A percentile compares a stretch with the other conserved stretches of the same genome.
These are phyloP conservation scores for Coniochaeta prunicola DNA, from an alignment of 2,329 filamentous ascomycete species.

Conservation along the genomic window DNA sequence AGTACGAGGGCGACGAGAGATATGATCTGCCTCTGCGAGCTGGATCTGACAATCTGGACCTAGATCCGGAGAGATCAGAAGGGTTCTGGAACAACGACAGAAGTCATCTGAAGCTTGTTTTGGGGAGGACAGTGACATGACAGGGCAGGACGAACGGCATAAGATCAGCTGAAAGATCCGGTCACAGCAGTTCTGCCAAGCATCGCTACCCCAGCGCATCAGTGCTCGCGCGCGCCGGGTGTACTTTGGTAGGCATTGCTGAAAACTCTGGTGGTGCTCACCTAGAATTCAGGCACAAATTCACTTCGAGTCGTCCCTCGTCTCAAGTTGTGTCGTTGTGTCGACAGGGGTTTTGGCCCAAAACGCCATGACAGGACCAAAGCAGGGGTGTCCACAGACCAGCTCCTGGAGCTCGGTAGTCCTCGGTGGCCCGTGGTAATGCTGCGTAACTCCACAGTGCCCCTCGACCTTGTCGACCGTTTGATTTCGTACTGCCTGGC, in stretches of 20 bases:
- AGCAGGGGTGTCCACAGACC: conserved; percentile 13
- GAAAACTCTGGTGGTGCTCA: conserved; percentile 11
- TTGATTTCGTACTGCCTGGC: not conserved
- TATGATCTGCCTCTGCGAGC: conserved; percentile 9
- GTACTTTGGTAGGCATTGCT: not conserved
- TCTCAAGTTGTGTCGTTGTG: conserved; percentile 31
- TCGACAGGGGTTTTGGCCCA: conserved; percentile 23
- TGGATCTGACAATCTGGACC: conserved; percentile 15
- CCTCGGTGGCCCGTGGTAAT: conserved; percentile 2
- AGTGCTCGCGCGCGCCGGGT: not conserved
- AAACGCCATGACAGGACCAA: conserved; percentile 21
- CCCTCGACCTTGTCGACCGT: not conserved
- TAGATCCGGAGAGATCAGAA: conserved; percentile 12
- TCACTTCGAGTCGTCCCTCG: conserved; percentile 29
- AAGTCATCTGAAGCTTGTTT: conserved; percentile 15
- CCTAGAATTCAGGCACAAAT: conserved; percentile 23
- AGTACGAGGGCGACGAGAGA: not conserved
- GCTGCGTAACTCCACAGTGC: not conserved
- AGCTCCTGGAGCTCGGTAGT: conserved; percentile 14
- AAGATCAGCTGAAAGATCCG: conserved; percentile 39
- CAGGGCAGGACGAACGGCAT: conserved; percentile 30
- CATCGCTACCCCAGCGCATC: not conserved
- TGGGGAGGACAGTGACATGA: conserved; percentile 17
- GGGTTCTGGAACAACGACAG: conserved; percentile 17
- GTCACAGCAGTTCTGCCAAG: conserved; percentile 30